Percentiles rank a stretch among this genome's conserved stretches.
These are phyloP conservation scores for Arxiozyma slooffiae DNA, from an alignment of 1,139 yeast genomes.

Conservation along the genomic window DNA sequence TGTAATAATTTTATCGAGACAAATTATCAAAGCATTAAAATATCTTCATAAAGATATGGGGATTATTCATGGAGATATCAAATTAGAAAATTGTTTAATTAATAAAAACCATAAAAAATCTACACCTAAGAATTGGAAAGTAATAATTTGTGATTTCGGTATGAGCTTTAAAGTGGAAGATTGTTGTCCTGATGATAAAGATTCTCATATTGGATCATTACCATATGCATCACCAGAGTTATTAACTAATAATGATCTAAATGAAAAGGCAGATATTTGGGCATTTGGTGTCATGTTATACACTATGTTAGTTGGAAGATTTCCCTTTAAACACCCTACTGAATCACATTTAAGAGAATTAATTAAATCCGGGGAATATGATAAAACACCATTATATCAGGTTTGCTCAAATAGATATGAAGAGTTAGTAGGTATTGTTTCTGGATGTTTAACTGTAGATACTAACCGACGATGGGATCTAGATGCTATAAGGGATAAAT, in stretches of 20 bases:
- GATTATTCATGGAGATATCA: constrained; percentile 81
- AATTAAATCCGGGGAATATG: constrained; percentile 60
- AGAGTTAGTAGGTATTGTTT: constrained; percentile 3
- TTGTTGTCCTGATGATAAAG: constrained; percentile 5
- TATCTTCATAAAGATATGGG: constrained; percentile 60
- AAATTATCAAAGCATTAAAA: constrained; percentile 51
- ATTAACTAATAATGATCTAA: constrained; percentile 43
- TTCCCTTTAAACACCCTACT: constrained; percentile 76
- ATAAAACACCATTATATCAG: constrained; percentile 35
- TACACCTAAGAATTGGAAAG: constrained; percentile 32
- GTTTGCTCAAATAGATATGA: constrained; percentile 19
- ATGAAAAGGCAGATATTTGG: constrained; percentile 73
- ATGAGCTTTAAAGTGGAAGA: constrained; percentile 41
- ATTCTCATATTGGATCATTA: constrained; percentile 64
- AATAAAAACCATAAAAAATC: constrained; percentile 10
- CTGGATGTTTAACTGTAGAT: constrained; percentile 7
- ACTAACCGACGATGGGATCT: constrained; percentile 5
- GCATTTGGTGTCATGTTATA: constrained; percentile 74
- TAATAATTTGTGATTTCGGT: constrained; percentile 79
- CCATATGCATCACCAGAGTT: constrained; percentile 92
- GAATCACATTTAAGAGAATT: constrained; percentile 69
- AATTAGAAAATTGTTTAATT: constrained; percentile 73
- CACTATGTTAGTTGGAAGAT: constrained; percentile 60
- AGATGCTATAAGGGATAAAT: constrained; percentile 3
- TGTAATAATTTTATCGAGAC: constrained; percentile 31